Evolutionary conservation across 352 stramenopile genomes (phyloP).

Genomic region (Phytophthora citrophthora): DNA sequence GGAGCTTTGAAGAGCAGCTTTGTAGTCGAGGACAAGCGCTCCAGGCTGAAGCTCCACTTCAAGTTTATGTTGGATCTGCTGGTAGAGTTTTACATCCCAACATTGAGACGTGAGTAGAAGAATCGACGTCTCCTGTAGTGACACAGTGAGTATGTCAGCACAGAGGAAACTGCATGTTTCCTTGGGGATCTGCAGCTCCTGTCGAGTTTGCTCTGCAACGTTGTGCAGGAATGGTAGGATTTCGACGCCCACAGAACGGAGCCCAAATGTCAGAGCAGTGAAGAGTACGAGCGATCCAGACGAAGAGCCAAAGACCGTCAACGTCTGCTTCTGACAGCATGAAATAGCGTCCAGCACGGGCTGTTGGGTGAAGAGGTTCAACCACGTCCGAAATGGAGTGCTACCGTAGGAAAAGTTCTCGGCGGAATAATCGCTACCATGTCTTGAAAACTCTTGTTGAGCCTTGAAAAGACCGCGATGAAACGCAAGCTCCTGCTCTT

Average conservation of each 20-base stretch:
- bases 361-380: constrained; percentile 32
- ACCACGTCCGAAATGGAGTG: constrained; percentile 59
- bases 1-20: constrained; percentile 33
- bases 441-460: constrained; percentile 25
- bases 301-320: constrained; percentile 63
- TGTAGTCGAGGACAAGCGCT: constrained; percentile 66
- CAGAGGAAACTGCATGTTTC: constrained; percentile 37
- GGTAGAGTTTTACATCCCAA: constrained; percentile 53
- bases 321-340: neutral
- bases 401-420: constrained; percentile 68
- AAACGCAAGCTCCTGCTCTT: constrained; percentile 46
- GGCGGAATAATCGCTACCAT: constrained; percentile 33
- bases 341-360: constrained; percentile 20
- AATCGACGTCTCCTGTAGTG: constrained; percentile 32
- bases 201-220: constrained; percentile 24
- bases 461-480: constrained; percentile 33
- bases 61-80: constrained; percentile 45
- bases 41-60: constrained; percentile 37
- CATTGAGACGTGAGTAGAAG: constrained; percentile 70
- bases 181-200: constrained; percentile 13
- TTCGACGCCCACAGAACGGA: constrained; percentile 49
- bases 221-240: constrained; percentile 56
- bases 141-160: constrained; percentile 49
- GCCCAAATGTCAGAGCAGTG: constrained; percentile 35
- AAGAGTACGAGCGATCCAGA: constrained; percentile 65